Evolutionary conservation across 345 rosid species (phyloP), one percentile per base, ranked within the genome.

Genomic region (Populus ilicifolia): DNA sequence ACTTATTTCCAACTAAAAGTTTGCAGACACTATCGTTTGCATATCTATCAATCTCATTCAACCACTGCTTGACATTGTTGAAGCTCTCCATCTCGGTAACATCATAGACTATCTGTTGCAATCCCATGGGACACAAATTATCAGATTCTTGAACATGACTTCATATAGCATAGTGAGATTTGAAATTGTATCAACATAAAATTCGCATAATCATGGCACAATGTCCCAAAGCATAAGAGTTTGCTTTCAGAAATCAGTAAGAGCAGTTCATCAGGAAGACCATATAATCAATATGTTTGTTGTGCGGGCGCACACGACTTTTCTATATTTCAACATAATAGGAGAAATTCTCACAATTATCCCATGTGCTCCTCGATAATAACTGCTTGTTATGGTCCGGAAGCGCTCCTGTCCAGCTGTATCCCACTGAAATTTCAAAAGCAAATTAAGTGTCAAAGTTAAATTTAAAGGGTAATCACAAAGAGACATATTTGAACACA

Each of bases 341-440:
- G 62, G n/a, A 43, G 33, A 52, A 71, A 14, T 25, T 74, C 93
- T 90, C 74, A 91, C 95, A 35, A 93, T 93, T 74, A 93, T 91
- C 70, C 97, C 97, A 84, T 93, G 97, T 50, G 97, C 97, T 72
- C 97, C 97, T 83, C 97, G 87, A 88, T 93, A 93, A 77, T 93
- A 93, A 85, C 96, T 91, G 89, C 97, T 93, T 43, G 97, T 93
- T 83, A 93, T 93, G 41, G 96, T 93, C 84, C 97, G 85, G 86
- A 93, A 93, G 41, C 97, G 91, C 84, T 93, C 97, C 75, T 93
- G 96, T 61, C 97, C 97, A 71, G 96, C 97, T 78, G 96, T 93
- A 82, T 93, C 97, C 97, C 96, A 91, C 96, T 93, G 67, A 73
- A 87, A 66, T 80, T 46, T 71, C 14, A 52, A 79, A 46, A 36